Conservation (phyloP, 805 yeast genomes). For the Saccharomycopsis olivae region DNA sequence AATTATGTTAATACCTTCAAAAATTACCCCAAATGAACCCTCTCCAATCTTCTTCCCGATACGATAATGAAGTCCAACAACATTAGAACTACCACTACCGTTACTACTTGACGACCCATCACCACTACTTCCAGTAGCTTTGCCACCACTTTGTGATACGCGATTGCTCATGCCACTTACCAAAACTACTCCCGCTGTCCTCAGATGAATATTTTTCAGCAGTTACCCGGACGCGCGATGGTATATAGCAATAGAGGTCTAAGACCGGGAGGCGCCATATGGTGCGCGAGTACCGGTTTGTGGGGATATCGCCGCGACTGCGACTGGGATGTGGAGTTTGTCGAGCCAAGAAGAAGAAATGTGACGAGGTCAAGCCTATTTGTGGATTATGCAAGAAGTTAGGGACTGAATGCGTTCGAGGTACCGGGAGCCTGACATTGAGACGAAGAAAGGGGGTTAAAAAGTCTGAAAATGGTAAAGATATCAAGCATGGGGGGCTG, state of each 20-base stretch:
- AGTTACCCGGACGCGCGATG: no score
- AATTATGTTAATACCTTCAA: slow-evolving; percentile 88
- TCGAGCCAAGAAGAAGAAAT: slow-evolving; percentile 10
- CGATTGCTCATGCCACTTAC: no score
- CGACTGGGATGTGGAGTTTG: slow-evolving; percentile 8
- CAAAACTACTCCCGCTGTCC: no score
- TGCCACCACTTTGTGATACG: background rate
- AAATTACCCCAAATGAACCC: slow-evolving; percentile 95
- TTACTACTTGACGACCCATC: slow-evolving; percentile 1
- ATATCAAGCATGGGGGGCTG: no score
- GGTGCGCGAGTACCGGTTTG: slow-evolving; percentile 10
- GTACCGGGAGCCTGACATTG: no score
- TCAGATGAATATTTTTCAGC: no score
- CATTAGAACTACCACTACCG: slow-evolving; percentile 18
- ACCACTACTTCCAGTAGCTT: background rate
- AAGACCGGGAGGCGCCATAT: no score
- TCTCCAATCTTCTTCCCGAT: slow-evolving; percentile 98
- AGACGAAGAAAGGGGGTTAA: no score
- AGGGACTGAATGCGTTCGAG: slow-evolving; percentile 2
- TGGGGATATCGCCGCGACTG: slow-evolving; percentile 8
- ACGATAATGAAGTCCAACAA: slow-evolving; percentile 89
- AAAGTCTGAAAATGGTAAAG: no score
- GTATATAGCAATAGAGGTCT: no score
- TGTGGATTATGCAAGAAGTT: slow-evolving; percentile 10
- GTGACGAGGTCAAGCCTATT: slow-evolving; percentile 10